Evolutionary conservation across 805 yeast species (phyloP).

Genomic region (Pichia membranifaciens): DNA sequence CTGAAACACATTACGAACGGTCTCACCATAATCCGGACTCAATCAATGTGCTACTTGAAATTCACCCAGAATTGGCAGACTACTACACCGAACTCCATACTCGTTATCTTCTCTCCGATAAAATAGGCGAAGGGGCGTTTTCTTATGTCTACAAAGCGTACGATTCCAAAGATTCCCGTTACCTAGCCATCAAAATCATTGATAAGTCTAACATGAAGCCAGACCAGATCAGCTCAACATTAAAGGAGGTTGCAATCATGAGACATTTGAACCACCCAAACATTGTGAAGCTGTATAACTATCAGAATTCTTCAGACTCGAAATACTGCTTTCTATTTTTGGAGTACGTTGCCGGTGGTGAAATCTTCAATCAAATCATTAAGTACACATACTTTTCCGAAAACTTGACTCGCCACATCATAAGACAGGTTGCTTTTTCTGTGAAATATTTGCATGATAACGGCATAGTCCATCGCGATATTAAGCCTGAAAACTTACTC

Average conservation of each 20-base stretch:
- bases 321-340: slow-evolving; percentile 56
- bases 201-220: slow-evolving; percentile 49
- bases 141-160: slow-evolving; percentile 75
- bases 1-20: not conserved
- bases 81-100: slow-evolving; percentile 26
- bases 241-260: slow-evolving; percentile 73
- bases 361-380: slow-evolving; percentile 73
- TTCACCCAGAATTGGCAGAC: slow-evolving; percentile 14
- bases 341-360: slow-evolving; percentile 74
- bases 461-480: slow-evolving; percentile 73
- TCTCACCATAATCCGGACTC: not conserved
- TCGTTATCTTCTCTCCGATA: slow-evolving; percentile 25
- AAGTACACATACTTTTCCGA: slow-evolving; percentile 73
- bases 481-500: slow-evolving; percentile 73
- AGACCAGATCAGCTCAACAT: slow-evolving; percentile 50
- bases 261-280: slow-evolving; percentile 56
- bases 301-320: slow-evolving; percentile 41
- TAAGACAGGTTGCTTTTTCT: slow-evolving; percentile 63
- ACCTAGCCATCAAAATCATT: slow-evolving; percentile 73
- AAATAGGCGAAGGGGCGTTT: slow-evolving; percentile 84
- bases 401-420: slow-evolving; percentile 64
- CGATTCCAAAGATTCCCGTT: slow-evolving; percentile 36
- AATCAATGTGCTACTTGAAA: slow-evolving; percentile 6
- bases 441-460: slow-evolving; percentile 67
- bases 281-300: slow-evolving; percentile 49